phyloP scores from a whole-genome alignment of 305 asterid species.

The Vinca major region DNA sequence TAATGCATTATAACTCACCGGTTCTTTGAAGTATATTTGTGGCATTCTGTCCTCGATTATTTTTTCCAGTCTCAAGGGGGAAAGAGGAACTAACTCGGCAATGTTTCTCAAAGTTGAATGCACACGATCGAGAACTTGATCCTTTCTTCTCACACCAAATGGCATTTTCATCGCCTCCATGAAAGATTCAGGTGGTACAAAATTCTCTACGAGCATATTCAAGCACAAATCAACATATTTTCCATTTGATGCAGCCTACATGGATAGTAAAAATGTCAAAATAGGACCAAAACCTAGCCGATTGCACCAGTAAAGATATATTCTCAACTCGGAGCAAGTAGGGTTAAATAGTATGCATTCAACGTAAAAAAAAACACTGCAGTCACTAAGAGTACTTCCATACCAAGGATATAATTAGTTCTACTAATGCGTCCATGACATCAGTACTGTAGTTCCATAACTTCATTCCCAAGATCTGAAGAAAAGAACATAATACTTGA shows the following conservation, averaged over 20 bases:
- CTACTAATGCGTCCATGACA: constrained; percentile 80
- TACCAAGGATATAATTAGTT: constrained; percentile 68
- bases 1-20: constrained; percentile 34
- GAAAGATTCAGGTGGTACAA: constrained; percentile 55
- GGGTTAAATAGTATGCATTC: neutral
- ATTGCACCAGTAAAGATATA: neutral
- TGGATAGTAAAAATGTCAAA: constrained; percentile 8
- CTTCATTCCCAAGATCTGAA: constrained; percentile 68
- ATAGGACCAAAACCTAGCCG: neutral
- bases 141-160: constrained; percentile 50
- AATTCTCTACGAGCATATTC: constrained; percentile 76
- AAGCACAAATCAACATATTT: constrained; percentile 65
- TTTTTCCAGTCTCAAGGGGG: constrained; percentile 63
- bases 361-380: constrained; percentile 11
- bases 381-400: constrained; percentile 9
- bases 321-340: neutral
- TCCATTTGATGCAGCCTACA: constrained; percentile 78
- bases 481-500: constrained; percentile 9
- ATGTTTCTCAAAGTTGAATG: constrained; percentile 63
- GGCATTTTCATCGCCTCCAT: constrained; percentile 46
- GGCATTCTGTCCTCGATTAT: constrained; percentile 65
- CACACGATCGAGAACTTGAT: constrained; percentile 64
- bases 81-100: constrained; percentile 63
- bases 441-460: constrained; percentile 71
- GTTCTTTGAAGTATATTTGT: constrained; percentile 30